These are phyloP conservation scores for Fraxinus pennsylvanica DNA, from an alignment of 257 asterid species.

Conservation along the genomic window DNA sequence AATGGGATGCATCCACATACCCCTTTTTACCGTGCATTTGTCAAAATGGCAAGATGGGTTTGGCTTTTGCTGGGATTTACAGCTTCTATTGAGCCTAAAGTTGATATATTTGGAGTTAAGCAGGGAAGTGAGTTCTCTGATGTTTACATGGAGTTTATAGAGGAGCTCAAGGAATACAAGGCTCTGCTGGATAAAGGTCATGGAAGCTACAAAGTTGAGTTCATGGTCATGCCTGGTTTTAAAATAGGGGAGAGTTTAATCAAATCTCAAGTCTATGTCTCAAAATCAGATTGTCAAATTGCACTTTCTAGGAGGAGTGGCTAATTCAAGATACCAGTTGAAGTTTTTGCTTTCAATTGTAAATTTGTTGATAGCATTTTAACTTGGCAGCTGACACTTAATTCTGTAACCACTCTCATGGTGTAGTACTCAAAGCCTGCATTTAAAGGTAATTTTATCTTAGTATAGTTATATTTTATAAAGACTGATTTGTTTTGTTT, in stretches of 20 bases:
- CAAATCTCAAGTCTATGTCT: conserved; percentile 68
- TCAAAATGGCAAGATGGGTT: conserved; percentile 76
- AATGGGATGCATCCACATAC: conserved; percentile 69
- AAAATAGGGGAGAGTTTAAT: conserved; percentile 50
- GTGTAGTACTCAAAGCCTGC: conserved; percentile 10
- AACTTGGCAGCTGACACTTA: conserved; percentile 22
- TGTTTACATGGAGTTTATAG: conserved; percentile 59
- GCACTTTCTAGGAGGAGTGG: conserved; percentile 25
- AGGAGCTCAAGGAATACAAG: conserved; percentile 55
- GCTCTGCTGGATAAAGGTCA: conserved; percentile 29
- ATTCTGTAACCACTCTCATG: conserved; percentile 3
- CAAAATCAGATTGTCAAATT: conserved; percentile 32
- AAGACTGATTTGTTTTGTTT: conserved; percentile 29
- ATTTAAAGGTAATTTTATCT: conserved; percentile 23
- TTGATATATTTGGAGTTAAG: conserved; percentile 55
- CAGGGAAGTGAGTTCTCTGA: conserved; percentile 63
- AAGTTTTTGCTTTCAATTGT: conserved; percentile 16
- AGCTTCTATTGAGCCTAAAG: conserved; percentile 44
- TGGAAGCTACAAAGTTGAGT: conserved; percentile 62
- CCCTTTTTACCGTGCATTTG: conserved; percentile 63
- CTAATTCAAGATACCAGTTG: conserved; percentile 9
- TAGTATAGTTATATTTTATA: conserved; percentile 27
- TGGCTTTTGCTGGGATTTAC: conserved; percentile 66
- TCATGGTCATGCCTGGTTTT: conserved; percentile 84
- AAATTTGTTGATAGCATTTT: conserved; percentile 30